Conservation (phyloP, 176 grass and related monocot species). For the Aegilops tauschii region DNA sequence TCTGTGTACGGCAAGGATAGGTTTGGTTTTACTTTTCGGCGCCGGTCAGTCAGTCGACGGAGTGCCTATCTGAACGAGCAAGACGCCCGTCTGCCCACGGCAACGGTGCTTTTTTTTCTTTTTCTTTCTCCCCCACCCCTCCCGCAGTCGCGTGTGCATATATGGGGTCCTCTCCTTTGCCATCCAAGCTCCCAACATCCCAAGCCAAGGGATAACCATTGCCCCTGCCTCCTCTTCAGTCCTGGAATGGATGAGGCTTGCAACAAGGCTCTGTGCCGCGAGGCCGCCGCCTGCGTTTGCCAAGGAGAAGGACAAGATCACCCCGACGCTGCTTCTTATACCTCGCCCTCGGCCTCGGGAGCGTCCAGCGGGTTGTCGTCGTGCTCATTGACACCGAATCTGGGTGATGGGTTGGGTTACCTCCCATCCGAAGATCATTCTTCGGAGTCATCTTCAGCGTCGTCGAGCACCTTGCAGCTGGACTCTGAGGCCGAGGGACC, state of each 20-base stretch:
- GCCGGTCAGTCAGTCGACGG: neutral
- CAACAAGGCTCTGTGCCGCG: neutral
- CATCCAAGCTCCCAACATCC: constrained; percentile 8
- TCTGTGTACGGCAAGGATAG: neutral
- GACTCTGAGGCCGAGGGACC: constrained; percentile 10
- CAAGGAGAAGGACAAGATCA: neutral
- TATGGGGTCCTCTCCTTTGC: constrained; percentile 2
- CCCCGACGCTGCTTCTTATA: neutral
- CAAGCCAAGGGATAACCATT: constrained; percentile 8
- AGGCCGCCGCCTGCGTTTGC: neutral
- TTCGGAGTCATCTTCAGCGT: neutral
- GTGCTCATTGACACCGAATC: constrained; percentile 19
- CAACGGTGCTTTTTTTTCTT: neutral
- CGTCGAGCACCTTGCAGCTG: constrained; percentile 26
- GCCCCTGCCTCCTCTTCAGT: neutral
- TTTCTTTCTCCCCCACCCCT: neutral
- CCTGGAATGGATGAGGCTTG: constrained; percentile 31
- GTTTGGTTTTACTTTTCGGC: neutral
- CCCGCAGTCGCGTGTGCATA: constrained; percentile 5
- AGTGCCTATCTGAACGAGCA: neutral
- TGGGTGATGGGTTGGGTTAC: constrained; percentile 32
- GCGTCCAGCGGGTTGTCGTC: constrained; percentile 1
- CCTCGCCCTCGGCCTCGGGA: neutral
- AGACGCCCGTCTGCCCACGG: neutral
- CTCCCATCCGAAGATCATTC: neutral